Conservation (phyloP, 495 filamentous ascomycete genomes). For the Penicillium lividum region DNA sequence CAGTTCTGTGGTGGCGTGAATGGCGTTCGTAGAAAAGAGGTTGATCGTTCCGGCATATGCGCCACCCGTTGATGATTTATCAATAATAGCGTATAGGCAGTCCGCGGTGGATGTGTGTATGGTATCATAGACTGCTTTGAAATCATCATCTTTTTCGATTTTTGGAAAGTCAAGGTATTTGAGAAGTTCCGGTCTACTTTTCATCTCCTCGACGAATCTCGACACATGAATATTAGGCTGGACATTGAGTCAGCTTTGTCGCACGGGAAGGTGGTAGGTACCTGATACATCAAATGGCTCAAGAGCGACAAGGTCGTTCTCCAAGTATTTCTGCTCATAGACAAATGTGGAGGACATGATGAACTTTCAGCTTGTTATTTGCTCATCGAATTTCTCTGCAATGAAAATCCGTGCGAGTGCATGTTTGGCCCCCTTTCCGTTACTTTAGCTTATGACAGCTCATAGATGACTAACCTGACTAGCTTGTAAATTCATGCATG, state of each 20-base stretch:
- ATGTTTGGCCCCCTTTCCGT: background rate
- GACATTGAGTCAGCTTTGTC: background rate
- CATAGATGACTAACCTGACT: background rate
- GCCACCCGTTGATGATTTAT: slow-evolving; percentile 3
- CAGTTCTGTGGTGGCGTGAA: slow-evolving; percentile 23
- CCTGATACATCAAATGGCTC: slow-evolving; percentile 11
- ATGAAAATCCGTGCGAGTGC: background rate
- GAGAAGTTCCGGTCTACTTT: background rate
- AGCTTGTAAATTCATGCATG: no score
- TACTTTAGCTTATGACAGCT: background rate
- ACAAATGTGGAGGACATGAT: slow-evolving; percentile 2
- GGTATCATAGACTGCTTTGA: slow-evolving; percentile 1
- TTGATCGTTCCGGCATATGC: slow-evolving; percentile 2
- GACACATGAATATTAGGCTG: background rate
- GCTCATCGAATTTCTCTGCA: background rate
- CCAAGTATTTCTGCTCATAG: slow-evolving; percentile 14
- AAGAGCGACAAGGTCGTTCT: slow-evolving; percentile 13
- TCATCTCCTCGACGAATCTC: background rate
- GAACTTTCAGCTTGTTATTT: background rate
- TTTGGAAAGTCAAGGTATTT: slow-evolving; percentile 6
- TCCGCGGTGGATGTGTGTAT: background rate
- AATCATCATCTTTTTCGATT: slow-evolving; percentile 1
- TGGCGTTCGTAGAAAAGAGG: background rate
- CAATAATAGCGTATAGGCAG: slow-evolving; percentile 10
- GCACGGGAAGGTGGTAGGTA: background rate